Evolutionary conservation across 1,284 basidiomycete genomes (phyloP).

Genomic region (Puccinia triticina): DNA sequence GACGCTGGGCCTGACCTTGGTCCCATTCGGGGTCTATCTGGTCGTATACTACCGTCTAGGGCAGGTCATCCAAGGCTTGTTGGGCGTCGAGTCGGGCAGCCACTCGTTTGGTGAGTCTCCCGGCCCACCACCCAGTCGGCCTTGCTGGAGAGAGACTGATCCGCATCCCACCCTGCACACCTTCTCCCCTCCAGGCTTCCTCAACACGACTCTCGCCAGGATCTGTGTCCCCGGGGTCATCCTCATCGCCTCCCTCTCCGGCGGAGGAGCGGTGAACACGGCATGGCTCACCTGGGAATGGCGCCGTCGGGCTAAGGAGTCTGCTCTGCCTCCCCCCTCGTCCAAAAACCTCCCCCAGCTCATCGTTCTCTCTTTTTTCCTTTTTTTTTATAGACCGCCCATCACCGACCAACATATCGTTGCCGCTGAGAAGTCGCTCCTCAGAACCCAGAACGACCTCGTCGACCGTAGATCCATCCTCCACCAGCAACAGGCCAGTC

Average conservation of each 20-base stretch:
- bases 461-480: conserved; percentile 51
- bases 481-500: conserved; percentile 52
- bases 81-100: conserved; percentile 56
- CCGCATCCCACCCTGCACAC: neutral
- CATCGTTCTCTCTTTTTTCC: neutral
- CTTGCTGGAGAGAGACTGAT: too few species aligned
- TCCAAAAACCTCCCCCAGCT: neutral
- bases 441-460: conserved; percentile 56
- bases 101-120: conserved; percentile 55
- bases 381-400: conserved; percentile 53
- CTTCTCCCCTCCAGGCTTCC: conserved; percentile 53
- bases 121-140: neutral
- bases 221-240: conserved; percentile 61
- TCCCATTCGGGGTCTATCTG: conserved; percentile 57
- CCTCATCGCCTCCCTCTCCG: conserved; percentile 62
- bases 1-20: conserved; percentile 54
- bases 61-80: conserved; percentile 53
- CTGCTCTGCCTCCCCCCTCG: conserved; percentile 19
- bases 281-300: conserved; percentile 62
- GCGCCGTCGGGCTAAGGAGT: conserved; percentile 56
- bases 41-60: conserved; percentile 57
- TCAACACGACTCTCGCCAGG: conserved; percentile 58
- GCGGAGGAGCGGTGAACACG: conserved; percentile 61
- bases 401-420: conserved; percentile 57
- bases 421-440: conserved; percentile 56